These are phyloP conservation scores for Naganishia kalamii DNA, from an alignment of 768 basidiomycete genomes.

Conservation along the genomic window DNA sequence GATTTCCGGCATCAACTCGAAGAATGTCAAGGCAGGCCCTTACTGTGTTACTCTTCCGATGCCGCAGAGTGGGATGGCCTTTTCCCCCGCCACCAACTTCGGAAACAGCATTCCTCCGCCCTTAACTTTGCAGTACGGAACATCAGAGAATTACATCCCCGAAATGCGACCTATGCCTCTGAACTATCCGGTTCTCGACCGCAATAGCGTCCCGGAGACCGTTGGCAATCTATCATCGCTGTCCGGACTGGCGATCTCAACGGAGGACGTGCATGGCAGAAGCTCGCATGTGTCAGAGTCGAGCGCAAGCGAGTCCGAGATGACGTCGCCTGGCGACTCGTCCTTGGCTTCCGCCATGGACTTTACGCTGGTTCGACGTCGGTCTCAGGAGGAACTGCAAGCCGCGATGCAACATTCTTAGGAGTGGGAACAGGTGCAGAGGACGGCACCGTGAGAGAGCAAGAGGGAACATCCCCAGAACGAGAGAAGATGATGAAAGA, in stretches of 20 bases:
- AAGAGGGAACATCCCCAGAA: background rate
- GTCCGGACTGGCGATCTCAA: background rate
- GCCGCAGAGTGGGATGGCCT: background rate
- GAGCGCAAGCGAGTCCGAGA: background rate
- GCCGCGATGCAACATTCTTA: background rate
- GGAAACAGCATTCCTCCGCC: background rate
- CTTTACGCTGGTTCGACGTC: slow-evolving; percentile 12
- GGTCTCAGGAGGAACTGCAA: slow-evolving; percentile 3
- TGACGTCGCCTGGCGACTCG: background rate
- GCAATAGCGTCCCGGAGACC: background rate
- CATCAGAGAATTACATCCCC: background rate
- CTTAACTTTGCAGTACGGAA: background rate
- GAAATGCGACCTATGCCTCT: too few relatives aligned
- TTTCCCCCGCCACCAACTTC: background rate
- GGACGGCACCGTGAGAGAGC: background rate
- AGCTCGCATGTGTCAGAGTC: background rate
- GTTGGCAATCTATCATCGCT: background rate
- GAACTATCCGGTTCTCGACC: background rate
- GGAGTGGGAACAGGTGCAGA: background rate
- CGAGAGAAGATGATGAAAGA: background rate
- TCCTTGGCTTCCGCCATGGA: slow-evolving; percentile 22
- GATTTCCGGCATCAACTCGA: background rate
- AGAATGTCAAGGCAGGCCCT: background rate
- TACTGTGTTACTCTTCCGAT: background rate
- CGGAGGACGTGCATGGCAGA: too few relatives aligned